phyloP scores from a whole-genome alignment of 2,329 filamentous ascomycete species.

The Phyllosticta capitalensis region DNA sequence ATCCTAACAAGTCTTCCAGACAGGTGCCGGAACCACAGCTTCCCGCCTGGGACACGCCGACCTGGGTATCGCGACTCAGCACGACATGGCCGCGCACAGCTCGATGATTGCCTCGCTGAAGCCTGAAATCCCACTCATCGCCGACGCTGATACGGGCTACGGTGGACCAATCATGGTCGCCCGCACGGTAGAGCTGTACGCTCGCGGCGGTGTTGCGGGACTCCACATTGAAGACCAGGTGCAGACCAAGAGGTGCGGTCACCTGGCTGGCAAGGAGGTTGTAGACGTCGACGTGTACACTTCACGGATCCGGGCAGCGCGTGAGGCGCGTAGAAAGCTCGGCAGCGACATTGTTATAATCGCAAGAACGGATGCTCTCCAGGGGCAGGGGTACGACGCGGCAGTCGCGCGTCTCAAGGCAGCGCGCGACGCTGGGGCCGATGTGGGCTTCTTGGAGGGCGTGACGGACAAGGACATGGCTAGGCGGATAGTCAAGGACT shows the following conservation, averaged over 20 bases:
- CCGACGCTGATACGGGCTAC: slow-evolving; percentile 11
- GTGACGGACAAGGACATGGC: slow-evolving; percentile 31
- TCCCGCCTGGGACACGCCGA: slow-evolving; percentile 55
- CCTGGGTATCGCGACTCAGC: slow-evolving; percentile 51
- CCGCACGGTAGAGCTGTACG: slow-evolving; percentile 17
- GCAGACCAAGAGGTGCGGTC: slow-evolving; percentile 31
- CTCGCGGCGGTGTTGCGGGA: slow-evolving; percentile 22
- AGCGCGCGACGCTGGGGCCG: slow-evolving; percentile 31
- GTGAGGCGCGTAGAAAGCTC: slow-evolving; percentile 23
- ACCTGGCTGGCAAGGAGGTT: slow-evolving; percentile 29
- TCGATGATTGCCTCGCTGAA: slow-evolving; percentile 54
- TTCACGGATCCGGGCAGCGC: slow-evolving; percentile 24
- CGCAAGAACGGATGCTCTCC: slow-evolving; percentile 32
- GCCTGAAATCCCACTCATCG: slow-evolving; percentile 23
- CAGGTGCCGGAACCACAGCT: slow-evolving; percentile 52
- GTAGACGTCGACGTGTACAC: slow-evolving; percentile 22
- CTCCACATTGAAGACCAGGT: slow-evolving; percentile 30
- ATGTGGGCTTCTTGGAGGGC: slow-evolving; percentile 35
- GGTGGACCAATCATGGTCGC: slow-evolving; percentile 14
- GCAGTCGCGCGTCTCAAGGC: slow-evolving; percentile 29
- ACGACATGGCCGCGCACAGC: slow-evolving; percentile 56
- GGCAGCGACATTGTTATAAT: slow-evolving; percentile 36
- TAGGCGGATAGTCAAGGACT: slow-evolving; percentile 24
- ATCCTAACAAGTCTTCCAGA: slow-evolving; percentile 31
- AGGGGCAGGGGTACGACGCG: slow-evolving; percentile 31